phyloP scores from a whole-genome alignment of 2,329 filamentous ascomycete genomes.

The Ceratocystis eucalypticola region DNA sequence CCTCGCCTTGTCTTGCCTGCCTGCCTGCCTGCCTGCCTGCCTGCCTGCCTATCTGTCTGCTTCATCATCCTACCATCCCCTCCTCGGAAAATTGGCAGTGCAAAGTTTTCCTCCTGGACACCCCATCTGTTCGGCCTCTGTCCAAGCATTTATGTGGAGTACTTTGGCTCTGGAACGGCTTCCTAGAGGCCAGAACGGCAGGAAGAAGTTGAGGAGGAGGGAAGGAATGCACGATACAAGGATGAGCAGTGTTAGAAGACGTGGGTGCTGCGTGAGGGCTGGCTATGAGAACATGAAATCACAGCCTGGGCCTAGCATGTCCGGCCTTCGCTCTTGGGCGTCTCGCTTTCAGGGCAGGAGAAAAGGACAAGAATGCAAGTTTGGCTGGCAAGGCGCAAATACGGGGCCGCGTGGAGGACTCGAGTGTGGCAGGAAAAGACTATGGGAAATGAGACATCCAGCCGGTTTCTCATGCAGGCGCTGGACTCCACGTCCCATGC shows the following conservation, averaged over 20 bases:
- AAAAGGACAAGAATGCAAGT: too few species aligned
- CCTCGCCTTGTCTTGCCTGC: not conserved
- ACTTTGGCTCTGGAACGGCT: not conserved
- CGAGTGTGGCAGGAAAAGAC: not conserved
- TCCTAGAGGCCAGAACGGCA: slow-evolving; percentile 3
- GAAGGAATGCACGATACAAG: not conserved
- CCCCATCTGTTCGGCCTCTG: not conserved
- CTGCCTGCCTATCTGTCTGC: too few species aligned
- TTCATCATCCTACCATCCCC: too few species aligned
- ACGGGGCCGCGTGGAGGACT: not conserved
- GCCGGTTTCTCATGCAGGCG: not conserved
- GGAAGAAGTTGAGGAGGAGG: not conserved
- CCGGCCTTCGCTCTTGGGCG: too few species aligned
- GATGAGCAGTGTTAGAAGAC: not conserved
- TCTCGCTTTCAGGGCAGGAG: too few species aligned
- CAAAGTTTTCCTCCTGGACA: not conserved
- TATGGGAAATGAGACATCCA: not conserved
- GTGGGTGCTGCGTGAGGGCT: too few species aligned
- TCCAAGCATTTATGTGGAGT: not conserved
- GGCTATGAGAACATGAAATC: not conserved
- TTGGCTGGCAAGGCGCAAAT: not conserved
- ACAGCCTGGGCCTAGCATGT: not conserved
- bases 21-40: too few species aligned
- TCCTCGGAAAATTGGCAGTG: not conserved
- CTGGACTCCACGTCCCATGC: not conserved